A percentile compares a stretch with the other conserved stretches of the same genome.
These are phyloP conservation scores for Phytopythium chamaehyphon DNA, from an alignment of 352 stramenopile genomes.

Conservation along the genomic window DNA sequence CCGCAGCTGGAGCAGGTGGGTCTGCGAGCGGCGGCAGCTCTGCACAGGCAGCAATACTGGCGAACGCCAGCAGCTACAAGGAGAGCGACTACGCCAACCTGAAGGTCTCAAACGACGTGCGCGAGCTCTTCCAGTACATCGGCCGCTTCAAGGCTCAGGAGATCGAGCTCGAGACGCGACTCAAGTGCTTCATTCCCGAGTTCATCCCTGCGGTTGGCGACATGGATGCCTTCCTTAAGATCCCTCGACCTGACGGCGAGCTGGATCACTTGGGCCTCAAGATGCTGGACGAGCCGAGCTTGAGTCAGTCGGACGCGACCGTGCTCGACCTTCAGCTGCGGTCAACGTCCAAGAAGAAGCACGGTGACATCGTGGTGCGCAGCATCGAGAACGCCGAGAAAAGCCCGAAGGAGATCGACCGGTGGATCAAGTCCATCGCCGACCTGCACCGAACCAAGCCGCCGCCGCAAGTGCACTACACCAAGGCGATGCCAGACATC, in stretches of 20 bases:
- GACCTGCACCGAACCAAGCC: constrained; percentile 94
- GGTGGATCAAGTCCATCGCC: constrained; percentile 95
- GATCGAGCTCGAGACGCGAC: constrained; percentile 92
- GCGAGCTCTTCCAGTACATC: constrained; percentile 94
- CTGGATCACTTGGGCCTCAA: constrained; percentile 90
- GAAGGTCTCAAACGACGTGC: constrained; percentile 88
- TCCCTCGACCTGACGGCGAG: constrained; percentile 90
- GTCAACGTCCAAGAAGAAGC: constrained; percentile 93
- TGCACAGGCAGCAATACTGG: constrained; percentile 55
- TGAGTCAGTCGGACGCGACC: constrained; percentile 92
- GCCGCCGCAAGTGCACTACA: constrained; percentile 90
- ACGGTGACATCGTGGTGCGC: constrained; percentile 89
- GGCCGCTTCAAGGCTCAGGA: constrained; percentile 94
- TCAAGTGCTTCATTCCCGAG: constrained; percentile 96
- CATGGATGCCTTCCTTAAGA: constrained; percentile 96
- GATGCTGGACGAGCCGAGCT: constrained; percentile 91
- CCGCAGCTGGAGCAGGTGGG: not conserved
- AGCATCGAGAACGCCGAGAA: constrained; percentile 95
- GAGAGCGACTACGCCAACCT: constrained; percentile 84
- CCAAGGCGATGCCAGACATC: constrained; percentile 93
- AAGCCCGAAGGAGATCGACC: constrained; percentile 89
- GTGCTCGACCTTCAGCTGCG: constrained; percentile 94
- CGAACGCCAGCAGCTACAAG: constrained; percentile 78
- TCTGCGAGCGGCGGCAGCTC: constrained; percentile 14
- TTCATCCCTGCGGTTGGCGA: constrained; percentile 96